Conservation (phyloP, 139 green algal genomes). For the Chlamydomonas schloesseri region DNA sequence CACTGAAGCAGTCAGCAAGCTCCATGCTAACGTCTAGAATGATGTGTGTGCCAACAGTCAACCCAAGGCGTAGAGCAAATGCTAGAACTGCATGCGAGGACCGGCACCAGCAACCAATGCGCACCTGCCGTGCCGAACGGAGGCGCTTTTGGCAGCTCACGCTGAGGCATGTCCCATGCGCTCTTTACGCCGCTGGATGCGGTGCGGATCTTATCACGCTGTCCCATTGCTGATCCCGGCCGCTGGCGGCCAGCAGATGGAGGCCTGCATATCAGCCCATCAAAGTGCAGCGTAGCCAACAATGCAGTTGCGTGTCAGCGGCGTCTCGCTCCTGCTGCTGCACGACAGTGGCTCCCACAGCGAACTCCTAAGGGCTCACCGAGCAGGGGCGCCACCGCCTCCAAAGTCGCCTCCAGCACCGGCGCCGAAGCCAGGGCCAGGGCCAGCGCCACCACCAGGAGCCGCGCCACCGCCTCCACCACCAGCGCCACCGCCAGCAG, state of each 20-base stretch:
- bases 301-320: too few species aligned
- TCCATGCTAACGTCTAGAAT: too few species aligned
- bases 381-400: background rate
- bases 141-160: conserved; percentile 40
- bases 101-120: background rate
- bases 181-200: conserved; percentile 45
- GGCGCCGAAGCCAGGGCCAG: background rate
- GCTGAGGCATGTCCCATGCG: conserved; percentile 49
- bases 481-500: background rate
- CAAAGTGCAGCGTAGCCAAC: too few species aligned
- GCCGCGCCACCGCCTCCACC: background rate
- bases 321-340: too few species aligned
- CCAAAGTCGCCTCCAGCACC: background rate
- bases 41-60: too few species aligned
- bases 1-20: too few species aligned
- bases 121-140: conserved; percentile 10
- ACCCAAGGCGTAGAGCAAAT: too few species aligned
- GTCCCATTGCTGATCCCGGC: background rate
- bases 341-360: too few species aligned
- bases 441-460: background rate
- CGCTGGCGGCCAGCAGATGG: background rate
- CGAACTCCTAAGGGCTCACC: too few species aligned
- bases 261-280: background rate
- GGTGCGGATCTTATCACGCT: conserved; percentile 26
- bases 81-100: too few species aligned